These are phyloP conservation scores for Microcos paniculata DNA, from an alignment of 345 rosid species.

Conservation along the genomic window DNA sequence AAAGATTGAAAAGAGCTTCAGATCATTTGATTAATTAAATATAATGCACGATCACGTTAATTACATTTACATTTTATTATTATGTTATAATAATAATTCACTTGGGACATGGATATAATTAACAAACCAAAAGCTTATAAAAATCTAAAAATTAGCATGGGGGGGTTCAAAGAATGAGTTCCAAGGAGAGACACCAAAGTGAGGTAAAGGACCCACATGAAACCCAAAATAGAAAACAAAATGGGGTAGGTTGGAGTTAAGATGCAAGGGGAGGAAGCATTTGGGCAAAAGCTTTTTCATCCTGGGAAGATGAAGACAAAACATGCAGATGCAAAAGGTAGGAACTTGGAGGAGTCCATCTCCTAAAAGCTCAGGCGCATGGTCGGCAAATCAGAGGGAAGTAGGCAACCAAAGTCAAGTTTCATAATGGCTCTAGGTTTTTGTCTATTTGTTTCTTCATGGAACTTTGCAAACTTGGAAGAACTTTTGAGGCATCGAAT, in stretches of 20 bases:
- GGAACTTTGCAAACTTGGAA: constrained; percentile 10
- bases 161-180: background rate
- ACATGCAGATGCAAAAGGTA: constrained; percentile 12
- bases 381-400: constrained; percentile 23
- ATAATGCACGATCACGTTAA: too few species aligned
- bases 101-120: too few species aligned
- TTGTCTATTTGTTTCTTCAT: constrained; percentile 12
- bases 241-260: background rate
- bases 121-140: too few species aligned
- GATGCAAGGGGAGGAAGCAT: background rate
- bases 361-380: constrained; percentile 24
- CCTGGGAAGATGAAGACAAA: constrained; percentile 11
- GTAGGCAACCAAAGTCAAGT: constrained; percentile 21
- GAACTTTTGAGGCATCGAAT: background rate
- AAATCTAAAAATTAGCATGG: background rate
- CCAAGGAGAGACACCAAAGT: background rate
- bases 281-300: background rate
- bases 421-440: constrained; percentile 1
- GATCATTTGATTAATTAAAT: too few species aligned
- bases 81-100: too few species aligned
- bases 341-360: background rate
- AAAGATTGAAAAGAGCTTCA: too few species aligned
- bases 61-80: too few species aligned
- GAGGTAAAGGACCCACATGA: constrained; percentile 28
- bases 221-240: constrained; percentile 17